Base-by-base conservation (phyloP, 768 basidiomycete genomes). In the Lactarius vividus region DNA sequence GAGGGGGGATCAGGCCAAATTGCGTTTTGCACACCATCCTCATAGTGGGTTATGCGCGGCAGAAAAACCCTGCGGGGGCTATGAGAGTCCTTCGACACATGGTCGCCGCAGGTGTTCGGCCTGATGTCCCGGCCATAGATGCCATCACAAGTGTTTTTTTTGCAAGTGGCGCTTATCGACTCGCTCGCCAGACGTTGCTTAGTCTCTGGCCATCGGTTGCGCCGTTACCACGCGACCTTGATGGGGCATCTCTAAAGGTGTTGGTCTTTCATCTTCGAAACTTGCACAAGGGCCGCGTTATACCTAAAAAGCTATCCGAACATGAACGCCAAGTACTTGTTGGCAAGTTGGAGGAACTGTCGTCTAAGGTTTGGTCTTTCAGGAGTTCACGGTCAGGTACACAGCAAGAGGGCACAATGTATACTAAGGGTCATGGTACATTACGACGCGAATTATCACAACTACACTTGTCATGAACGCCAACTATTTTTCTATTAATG, bases 11-110 rank as follows among this genome's bases (percentile, higher is more conserved):
- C 65, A 74, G 78, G 28, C 83, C 87, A 26, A 85, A 87, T 69
- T 80, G 84, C 23, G 82, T 87, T 54, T 85, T 91, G 82, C 90
- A 86, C 79, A 93, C 92, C 29, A 86, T 88, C 67, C 81, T 95
- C 66, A 87, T 95, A 70, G 79, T 81, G 40, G 92, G 89, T 2
- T 83, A 88, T 74, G 88, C 84, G 26, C 83, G 84, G n/a, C 79
- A 80, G 59, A 82, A 84, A 16, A 76, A 85, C 37, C 84, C 88
- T 6, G 76, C 77, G 3, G 73, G 76, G 31, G 89, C 89, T 0
- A 75, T 83, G 69, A 75, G 74, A 37, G 76, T 80, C 29, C 93
- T 92, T 72, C 80, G 81, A 39, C 75, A 79, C 44, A 92, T 94
- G 89, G 69, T 89, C 15, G 75, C 78, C 2, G 75, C 77, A 16